phyloP scores from a whole-genome alignment of 495 filamentous ascomycete species.

The Penicillium roqueforti region DNA sequence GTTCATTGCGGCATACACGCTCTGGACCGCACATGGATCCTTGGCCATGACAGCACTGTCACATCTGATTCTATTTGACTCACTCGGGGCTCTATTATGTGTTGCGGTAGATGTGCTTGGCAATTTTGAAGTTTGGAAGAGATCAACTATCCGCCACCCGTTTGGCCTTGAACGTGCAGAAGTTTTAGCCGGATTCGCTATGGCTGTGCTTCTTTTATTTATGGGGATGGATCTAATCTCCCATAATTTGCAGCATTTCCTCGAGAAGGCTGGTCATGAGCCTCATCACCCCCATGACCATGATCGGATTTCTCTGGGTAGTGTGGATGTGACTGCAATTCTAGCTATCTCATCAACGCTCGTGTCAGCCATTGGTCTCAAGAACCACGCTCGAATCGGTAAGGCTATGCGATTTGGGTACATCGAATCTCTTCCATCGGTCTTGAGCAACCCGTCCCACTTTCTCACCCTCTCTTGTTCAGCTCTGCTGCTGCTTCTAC shows the following conservation, averaged over 20 bases:
- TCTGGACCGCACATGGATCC: slow-evolving; percentile 81
- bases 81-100: slow-evolving; percentile 86
- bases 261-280: slow-evolving; percentile 60
- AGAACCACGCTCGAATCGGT: slow-evolving; percentile 92
- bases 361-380: slow-evolving; percentile 78
- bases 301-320: slow-evolving; percentile 65
- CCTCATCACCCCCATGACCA: slow-evolving; percentile 68
- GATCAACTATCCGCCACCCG: slow-evolving; percentile 86
- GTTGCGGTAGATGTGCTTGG: slow-evolving; percentile 86
- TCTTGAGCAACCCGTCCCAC: slow-evolving; percentile 89
- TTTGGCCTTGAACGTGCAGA: slow-evolving; percentile 91
- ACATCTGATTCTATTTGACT: slow-evolving; percentile 91
- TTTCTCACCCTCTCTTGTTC: slow-evolving; percentile 87
- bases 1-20: slow-evolving; percentile 71
- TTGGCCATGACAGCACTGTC: slow-evolving; percentile 89
- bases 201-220: slow-evolving; percentile 91
- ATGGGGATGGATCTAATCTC: slow-evolving; percentile 94
- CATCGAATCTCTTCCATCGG: slow-evolving; percentile 72
- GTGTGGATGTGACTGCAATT: slow-evolving; percentile 75
- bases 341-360: slow-evolving; percentile 86
- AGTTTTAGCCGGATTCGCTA: slow-evolving; percentile 93
- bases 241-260: slow-evolving; percentile 84
- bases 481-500: slow-evolving; percentile 73
- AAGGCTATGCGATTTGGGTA: slow-evolving; percentile 75
- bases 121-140: slow-evolving; percentile 97